phyloP scores from a whole-genome alignment of 192 early-diverging fungal species.

The Diversispora eburnea region DNA sequence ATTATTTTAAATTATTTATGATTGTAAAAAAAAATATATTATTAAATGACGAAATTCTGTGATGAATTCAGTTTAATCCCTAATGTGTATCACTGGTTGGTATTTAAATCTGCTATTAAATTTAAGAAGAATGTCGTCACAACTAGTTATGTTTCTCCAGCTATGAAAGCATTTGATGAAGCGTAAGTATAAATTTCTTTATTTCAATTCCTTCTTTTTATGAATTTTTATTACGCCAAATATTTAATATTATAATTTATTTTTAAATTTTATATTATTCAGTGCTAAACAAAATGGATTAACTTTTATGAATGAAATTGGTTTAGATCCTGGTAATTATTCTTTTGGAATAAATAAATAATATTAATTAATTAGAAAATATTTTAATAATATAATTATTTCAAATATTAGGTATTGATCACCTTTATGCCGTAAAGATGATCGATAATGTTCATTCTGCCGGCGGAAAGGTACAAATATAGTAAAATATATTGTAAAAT shows the following conservation, averaged over 20 bases:
- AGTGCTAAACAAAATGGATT: conserved; percentile 83
- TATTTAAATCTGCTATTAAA: conserved; percentile 89
- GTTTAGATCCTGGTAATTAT: conserved; percentile 76
- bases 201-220: not conserved
- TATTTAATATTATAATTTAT: not conserved
- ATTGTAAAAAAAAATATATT: not conserved
- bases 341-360: not conserved
- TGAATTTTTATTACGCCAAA: not conserved
- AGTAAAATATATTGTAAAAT: not conserved
- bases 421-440: conserved; percentile 86
- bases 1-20: not conserved
- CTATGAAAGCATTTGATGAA: conserved; percentile 85
- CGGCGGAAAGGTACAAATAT: conserved; percentile 68
- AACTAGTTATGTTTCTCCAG: conserved; percentile 93
- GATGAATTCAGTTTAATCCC: conserved; percentile 75
- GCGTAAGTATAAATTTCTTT: conserved; percentile 50
- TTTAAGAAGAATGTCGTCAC: conserved; percentile 93
- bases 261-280: conserved; percentile 8
- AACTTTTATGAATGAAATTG: conserved; percentile 97
- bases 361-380: not conserved
- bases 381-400: not conserved
- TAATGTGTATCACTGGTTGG: conserved; percentile 85
- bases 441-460: conserved; percentile 83
- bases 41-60: not conserved
- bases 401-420: conserved; percentile 73